Evolutionary conservation across 345 rosid species (phyloP).

Genomic region (Eucalyptus coolabah): DNA sequence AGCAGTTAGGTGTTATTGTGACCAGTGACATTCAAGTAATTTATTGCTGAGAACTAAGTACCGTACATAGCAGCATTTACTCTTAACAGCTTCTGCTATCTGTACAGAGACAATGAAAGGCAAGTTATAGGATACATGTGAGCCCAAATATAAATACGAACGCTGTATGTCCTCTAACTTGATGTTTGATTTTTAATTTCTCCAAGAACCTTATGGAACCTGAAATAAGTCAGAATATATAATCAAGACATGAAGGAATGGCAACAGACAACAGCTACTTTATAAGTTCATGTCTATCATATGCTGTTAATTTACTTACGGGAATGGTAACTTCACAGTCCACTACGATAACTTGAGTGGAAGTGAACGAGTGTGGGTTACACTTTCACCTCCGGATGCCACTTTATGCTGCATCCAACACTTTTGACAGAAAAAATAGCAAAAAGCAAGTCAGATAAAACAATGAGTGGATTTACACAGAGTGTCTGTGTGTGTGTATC

Average conservation of each 20-base stretch:
- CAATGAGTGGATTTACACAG: neutral
- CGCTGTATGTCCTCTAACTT: neutral
- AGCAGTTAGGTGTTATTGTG: neutral
- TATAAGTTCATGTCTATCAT: neutral
- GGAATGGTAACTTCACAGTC: neutral
- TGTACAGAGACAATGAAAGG: neutral
- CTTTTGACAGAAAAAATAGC: constrained; percentile 15
- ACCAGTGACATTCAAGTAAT: neutral
- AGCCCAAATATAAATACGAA: neutral
- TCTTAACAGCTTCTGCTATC: neutral
- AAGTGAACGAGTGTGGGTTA: neutral
- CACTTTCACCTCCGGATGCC: constrained; percentile 46
- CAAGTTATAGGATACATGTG: neutral
- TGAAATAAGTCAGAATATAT: neutral
- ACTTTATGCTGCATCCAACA: constrained; percentile 95
- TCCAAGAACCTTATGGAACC: neutral
- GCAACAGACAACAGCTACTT: neutral
- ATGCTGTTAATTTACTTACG: neutral
- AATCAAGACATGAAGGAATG: neutral
- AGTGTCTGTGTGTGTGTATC: neutral
- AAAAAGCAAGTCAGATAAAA: neutral
- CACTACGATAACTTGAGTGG: neutral
- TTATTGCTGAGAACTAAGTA: neutral
- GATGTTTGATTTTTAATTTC: neutral
- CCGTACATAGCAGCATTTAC: neutral